phyloP scores from a whole-genome alignment of 306 rosid species.

The Vigna mungo region DNA sequence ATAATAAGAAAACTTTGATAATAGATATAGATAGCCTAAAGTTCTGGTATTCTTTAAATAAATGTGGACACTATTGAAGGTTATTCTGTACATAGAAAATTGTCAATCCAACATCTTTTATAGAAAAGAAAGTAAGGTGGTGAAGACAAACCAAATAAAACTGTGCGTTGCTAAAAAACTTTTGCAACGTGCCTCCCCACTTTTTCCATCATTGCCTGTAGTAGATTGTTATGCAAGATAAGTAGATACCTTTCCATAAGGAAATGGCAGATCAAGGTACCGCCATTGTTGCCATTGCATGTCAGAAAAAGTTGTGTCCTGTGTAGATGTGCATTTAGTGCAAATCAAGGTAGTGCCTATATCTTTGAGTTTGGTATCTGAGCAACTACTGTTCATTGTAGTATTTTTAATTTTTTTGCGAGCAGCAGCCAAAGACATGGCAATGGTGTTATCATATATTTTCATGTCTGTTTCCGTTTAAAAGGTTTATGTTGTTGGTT shows the following conservation, averaged over 20 bases:
- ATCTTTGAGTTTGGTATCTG: no score
- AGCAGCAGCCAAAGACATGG: neutral
- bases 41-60: neutral
- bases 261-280: neutral
- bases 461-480: neutral
- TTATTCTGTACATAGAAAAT: neutral
- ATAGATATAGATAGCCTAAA: slow-evolving; percentile 8
- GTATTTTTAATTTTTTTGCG: neutral
- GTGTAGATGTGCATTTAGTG: no score
- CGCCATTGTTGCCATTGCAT: neutral
- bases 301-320: neutral
- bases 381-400: no score
- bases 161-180: neutral
- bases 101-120: neutral
- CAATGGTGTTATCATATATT: slow-evolving; percentile 4
- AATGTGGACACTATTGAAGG: neutral
- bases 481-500: neutral
- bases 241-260: slow-evolving; percentile 7
- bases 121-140: neutral
- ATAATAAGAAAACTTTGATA: neutral
- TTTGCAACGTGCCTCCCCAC: slow-evolving; percentile 3
- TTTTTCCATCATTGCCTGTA: neutral
- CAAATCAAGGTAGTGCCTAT: no score
- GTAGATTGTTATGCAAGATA: neutral
- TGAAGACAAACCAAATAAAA: no score